These are phyloP conservation scores for Solanum chaucha DNA, from an alignment of 257 asterid species.

Conservation along the genomic window DNA sequence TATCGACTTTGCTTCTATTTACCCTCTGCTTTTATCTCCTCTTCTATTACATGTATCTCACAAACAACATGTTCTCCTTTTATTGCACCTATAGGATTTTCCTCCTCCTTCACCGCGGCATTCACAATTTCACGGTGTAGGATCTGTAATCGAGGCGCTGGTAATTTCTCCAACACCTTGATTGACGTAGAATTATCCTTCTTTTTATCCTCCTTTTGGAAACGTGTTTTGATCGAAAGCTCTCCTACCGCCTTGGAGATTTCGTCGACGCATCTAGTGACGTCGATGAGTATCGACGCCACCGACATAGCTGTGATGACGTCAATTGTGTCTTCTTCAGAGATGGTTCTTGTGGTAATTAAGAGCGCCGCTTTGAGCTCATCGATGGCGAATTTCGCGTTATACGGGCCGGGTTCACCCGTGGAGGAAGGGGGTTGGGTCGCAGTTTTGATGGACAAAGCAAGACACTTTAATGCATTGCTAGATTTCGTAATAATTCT, in stretches of 20 bases:
- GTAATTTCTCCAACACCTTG: background rate
- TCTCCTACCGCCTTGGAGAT: conserved; percentile 12
- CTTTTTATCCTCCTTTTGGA: background rate
- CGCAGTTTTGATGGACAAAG: conserved; percentile 31
- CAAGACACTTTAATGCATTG: conserved; percentile 29
- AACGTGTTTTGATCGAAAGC: conserved; percentile 14
- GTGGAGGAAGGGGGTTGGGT: conserved; percentile 8
- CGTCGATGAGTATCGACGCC: conserved; percentile 16
- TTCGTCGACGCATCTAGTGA: conserved; percentile 6
- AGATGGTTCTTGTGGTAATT: background rate
- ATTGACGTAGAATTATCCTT: background rate
- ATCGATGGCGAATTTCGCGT: conserved; percentile 22
- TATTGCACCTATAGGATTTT: background rate
- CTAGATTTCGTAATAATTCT: conserved; percentile 39
- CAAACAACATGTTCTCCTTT: background rate
- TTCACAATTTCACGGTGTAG: background rate
- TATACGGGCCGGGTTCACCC: conserved; percentile 6
- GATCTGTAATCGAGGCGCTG: background rate
- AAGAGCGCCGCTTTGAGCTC: conserved; percentile 10
- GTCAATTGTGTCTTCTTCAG: background rate
- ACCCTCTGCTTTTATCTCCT: background rate
- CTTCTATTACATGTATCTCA: background rate
- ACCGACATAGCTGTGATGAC: conserved; percentile 8
- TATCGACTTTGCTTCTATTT: background rate
- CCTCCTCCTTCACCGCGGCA: background rate